Conservation (phyloP, 2,329 filamentous ascomycete genomes). For the Fusarium falciforme region DNA sequence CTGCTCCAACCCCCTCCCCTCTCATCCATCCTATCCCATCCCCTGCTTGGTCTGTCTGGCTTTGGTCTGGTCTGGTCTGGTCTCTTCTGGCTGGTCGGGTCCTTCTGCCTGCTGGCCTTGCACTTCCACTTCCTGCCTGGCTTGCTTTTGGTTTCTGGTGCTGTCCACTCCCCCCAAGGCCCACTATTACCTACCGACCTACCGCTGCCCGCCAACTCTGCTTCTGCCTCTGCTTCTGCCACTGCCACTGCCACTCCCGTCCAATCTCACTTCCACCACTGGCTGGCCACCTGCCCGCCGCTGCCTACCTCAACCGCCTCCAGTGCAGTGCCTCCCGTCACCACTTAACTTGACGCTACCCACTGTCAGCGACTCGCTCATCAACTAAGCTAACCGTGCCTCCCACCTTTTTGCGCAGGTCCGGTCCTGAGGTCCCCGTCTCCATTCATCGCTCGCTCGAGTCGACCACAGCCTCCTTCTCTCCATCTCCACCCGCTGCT, state of each 20-base stretch:
- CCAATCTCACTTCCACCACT: conserved; percentile 16
- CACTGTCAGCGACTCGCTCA: neutral
- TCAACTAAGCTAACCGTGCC: conserved; percentile 4
- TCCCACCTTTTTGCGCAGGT: conserved; percentile 18
- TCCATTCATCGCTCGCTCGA: neutral
- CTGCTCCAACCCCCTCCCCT: conserved; percentile 23
- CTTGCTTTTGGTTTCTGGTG: conserved; percentile 22
- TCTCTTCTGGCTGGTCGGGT: conserved; percentile 6
- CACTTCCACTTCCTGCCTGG: conserved; percentile 28
- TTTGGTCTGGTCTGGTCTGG: neutral
- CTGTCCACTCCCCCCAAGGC: conserved; percentile 7
- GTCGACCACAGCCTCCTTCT: conserved; percentile 26
- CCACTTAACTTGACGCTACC: neutral
- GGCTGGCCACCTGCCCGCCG: neutral
- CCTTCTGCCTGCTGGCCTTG: conserved; percentile 8
- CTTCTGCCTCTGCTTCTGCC: conserved; percentile 14
- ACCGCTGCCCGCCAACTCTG: conserved; percentile 25
- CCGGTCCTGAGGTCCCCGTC: conserved; percentile 14
- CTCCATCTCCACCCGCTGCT: conserved; percentile 35
- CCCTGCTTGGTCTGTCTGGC: neutral
- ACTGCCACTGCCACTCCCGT: conserved; percentile 10
- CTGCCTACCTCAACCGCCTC: neutral
- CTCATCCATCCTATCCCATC: neutral
- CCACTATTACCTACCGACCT: conserved; percentile 10
- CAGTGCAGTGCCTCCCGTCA: neutral